Evolutionary conservation across 768 basidiomycete species (phyloP).

Genomic region (Tephrocybe sp.): DNA sequence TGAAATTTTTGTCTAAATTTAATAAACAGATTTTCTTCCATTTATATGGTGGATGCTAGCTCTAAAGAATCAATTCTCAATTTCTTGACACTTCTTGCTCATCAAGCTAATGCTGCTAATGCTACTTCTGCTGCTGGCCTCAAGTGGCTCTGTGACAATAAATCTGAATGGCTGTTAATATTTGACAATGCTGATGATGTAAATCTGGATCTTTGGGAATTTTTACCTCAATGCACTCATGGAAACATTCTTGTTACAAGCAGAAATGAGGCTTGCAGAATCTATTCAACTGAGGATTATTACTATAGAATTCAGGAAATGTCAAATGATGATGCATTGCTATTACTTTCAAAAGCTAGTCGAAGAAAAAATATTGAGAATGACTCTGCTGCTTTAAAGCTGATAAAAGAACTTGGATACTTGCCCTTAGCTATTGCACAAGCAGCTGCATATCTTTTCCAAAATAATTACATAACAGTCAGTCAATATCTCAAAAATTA

Average conservation of each 20-base stretch:
- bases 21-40: too few species aligned
- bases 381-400: not conserved
- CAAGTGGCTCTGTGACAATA: not conserved
- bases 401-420: conserved; percentile 2
- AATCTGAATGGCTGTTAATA: conserved; percentile 1
- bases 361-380: not conserved
- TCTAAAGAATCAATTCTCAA: not conserved
- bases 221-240: not conserved
- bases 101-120: not conserved
- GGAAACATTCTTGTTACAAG: conserved; percentile 9
- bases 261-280: not conserved
- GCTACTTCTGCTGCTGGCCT: not conserved
- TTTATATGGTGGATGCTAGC: too few species aligned
- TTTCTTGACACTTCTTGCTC: not conserved
- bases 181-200: too few species aligned
- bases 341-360: not conserved
- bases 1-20: not conserved
- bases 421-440: conserved; percentile 2
- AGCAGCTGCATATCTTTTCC: not conserved
- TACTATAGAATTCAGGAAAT: not conserved
- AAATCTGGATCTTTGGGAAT: not conserved
- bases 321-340: not conserved
- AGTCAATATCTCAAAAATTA: not conserved
- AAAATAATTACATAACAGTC: not conserved
- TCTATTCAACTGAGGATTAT: not conserved